Evolutionary conservation across 2,329 filamentous ascomycete genomes (phyloP).

Genomic region (Fusarium staphyleae): DNA sequence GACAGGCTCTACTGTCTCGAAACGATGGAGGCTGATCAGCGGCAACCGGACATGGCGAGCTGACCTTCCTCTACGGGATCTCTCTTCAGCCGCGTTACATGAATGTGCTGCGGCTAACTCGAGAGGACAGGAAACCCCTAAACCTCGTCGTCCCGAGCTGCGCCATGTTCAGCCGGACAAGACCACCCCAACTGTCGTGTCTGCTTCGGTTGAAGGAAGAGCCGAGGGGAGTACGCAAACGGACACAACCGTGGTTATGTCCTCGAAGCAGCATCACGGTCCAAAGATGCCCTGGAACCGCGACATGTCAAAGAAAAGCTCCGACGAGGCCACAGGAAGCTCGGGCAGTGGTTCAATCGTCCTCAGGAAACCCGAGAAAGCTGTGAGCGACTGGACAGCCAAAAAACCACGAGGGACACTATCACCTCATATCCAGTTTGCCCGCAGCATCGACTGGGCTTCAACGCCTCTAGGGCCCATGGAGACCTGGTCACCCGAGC

Average conservation of each 20-base stretch:
- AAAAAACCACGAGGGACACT: slow-evolving; percentile 42
- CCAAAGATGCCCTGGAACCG: slow-evolving; percentile 1
- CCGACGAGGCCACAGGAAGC: slow-evolving; percentile 39
- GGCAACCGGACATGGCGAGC: slow-evolving; percentile 48
- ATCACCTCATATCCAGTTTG: slow-evolving; percentile 42
- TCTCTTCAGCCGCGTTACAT: slow-evolving; percentile 6
- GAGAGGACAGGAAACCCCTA: background rate
- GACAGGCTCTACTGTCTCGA: slow-evolving; percentile 50
- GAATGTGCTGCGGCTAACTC: background rate
- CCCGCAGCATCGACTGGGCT: slow-evolving; percentile 51
- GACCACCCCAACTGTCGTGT: too few species aligned
- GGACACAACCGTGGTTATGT: slow-evolving; percentile 7
- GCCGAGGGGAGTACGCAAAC: background rate
- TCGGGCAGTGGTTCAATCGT: slow-evolving; percentile 41
- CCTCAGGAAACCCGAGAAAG: slow-evolving; percentile 44
- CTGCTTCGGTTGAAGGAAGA: background rate
- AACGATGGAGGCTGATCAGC: slow-evolving; percentile 51
- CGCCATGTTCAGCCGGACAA: background rate
- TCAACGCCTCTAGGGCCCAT: slow-evolving; percentile 54
- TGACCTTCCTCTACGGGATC: background rate
- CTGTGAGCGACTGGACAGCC: slow-evolving; percentile 48
- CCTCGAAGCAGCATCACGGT: background rate
- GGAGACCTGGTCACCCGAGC: slow-evolving; percentile 52
- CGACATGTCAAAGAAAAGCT: slow-evolving; percentile 34
- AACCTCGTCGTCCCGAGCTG: background rate